Base-by-base conservation (phyloP, 1,139 yeast species). In the Arxiozyma slooffiae region DNA sequence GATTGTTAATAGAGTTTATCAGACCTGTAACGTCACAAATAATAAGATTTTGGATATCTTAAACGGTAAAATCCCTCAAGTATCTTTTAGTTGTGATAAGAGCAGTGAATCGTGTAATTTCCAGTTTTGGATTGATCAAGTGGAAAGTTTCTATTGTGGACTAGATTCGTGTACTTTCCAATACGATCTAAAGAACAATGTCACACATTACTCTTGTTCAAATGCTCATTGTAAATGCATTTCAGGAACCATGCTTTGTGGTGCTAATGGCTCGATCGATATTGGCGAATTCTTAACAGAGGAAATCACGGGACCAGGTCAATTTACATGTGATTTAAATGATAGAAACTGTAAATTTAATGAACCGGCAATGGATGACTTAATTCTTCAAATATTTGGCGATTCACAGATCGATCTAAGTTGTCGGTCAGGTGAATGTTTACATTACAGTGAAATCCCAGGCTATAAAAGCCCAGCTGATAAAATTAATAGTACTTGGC, bases 361-460 rank as follows among this genome's bases (percentile, higher is more conserved):
- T 3, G 98, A 92, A 65, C 97, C 98, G 39, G 83, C 95, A 53
- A 92, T 92, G 97, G 87, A 92, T 67, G 95, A 87, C 56, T 76
- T 92, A 61, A 92, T 92, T 53, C 76, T 81, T 53, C 81, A 88
- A 17, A 95, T 92, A 3, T 92, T 92, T 70, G 98, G 98, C 17
- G 98, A 92, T 64, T 87, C 90, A 1, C 78, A 80, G 60, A 92
- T 92, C 60, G 84, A 92, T 1, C 72, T 92, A 51, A 74, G 78
- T 48, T 92, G n/a, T n/a, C n/a, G n/a, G n/a, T n/a, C n/a, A n/a
- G n/a, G n/a, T n/a, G 98, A 92, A 67, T 92, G 98, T 73, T 62
- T 92, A 39, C 97, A 92, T 65, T 81, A 82, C 61, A 84, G 95
- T 62, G 95, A 92, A 66, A 80, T 92, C 22, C 98, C 98, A 0